Evolutionary conservation across 2,329 filamentous ascomycete genomes (phyloP), one percentile per base, ranked within the genome.

Genomic region (Talaromyces sp.): DNA sequence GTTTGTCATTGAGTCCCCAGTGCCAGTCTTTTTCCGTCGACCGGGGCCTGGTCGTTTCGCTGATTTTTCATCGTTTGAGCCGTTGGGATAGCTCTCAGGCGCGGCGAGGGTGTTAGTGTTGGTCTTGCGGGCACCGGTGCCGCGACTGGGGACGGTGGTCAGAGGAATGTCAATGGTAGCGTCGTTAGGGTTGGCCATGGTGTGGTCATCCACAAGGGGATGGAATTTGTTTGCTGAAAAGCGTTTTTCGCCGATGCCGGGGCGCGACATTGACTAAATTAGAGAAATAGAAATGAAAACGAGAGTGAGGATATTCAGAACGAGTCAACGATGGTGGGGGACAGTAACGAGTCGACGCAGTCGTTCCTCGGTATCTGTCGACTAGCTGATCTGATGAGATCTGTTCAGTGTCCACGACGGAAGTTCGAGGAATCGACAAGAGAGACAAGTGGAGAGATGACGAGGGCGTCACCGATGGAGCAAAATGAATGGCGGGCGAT

Each of bases 141-240:
- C 77, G 67, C 80, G 79, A 64, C 81, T 85, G 68, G 80, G 75
- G 47, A 87, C 83, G 57, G 80, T 81, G 69, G 85, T 82, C 68
- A 89, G 79, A 8, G 87, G 87, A 61, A 89, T 89, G 69, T 88
- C 83, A 70, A 85, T 85, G 31, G 85, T 86, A 50, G 81, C 82
- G 70, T 86, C 84, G 68, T 84, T 80, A 33, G 82, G 78, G 64
- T 78, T 80, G 60, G 74, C 69, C 80, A 83, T 83, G 71, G 9
- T 71, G 60, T 35, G 3, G 31, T 63, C 52, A 56, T 78, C 77
- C 35, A 72, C 76, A 47, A 79, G 73, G 25, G 77, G 78, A 63
- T 81, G 73, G 66, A 83, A 83, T 63, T 79, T 78, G 69, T 82
- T 78, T 65, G 70, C 71, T 27, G 80, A 81, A 66, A 81, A 79